A percentile compares a stretch with the other conserved stretches of the same genome.
These are phyloP conservation scores for Lasiosphaeria ovina DNA, from an alignment of 495 filamentous ascomycete species.

Conservation along the genomic window DNA sequence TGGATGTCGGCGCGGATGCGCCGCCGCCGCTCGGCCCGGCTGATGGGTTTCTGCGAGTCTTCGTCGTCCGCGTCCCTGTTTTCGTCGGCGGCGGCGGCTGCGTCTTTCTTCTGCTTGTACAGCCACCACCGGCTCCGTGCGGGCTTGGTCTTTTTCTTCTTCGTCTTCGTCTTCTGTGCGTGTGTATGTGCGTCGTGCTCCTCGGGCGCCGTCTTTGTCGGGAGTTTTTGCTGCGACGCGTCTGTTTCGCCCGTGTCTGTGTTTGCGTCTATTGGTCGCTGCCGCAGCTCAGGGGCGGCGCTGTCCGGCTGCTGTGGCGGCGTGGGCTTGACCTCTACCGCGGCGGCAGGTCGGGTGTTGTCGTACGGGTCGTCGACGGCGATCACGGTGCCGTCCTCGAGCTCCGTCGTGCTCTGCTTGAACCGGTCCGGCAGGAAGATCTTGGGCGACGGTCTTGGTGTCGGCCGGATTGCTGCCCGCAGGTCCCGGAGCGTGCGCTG, in stretches of 20 bases:
- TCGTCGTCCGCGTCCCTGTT: slow-evolving; percentile 17
- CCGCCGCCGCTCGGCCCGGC: slow-evolving; percentile 46
- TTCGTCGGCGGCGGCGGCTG: slow-evolving; percentile 15
- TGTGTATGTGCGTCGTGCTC: not conserved
- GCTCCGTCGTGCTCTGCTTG: slow-evolving; percentile 31
- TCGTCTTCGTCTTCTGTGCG: slow-evolving; percentile 1
- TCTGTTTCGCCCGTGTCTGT: not conserved
- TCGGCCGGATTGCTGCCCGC: slow-evolving; percentile 44
- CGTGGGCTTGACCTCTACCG: not conserved
- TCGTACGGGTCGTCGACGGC: slow-evolving; percentile 22
- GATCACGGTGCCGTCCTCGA: slow-evolving; percentile 38
- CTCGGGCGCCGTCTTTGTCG: not conserved
- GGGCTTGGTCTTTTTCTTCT: slow-evolving; percentile 12
- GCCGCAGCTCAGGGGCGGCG: not conserved
- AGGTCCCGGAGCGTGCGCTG: slow-evolving; percentile 53
- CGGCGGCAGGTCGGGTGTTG: not conserved
- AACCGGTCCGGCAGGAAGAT: slow-evolving; percentile 44
- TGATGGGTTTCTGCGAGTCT: slow-evolving; percentile 35
- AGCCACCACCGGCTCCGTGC: too few relatives aligned
- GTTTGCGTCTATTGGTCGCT: not conserved
- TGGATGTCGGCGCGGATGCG: slow-evolving; percentile 52
- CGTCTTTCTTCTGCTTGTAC: slow-evolving; percentile 5
- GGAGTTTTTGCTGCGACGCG: slow-evolving; percentile 5
- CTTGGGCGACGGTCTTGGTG: slow-evolving; percentile 39
- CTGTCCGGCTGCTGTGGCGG: not conserved